These are phyloP conservation scores for Iberis pinnata DNA, from an alignment of 345 rosid genomes.

Conservation along the genomic window DNA sequence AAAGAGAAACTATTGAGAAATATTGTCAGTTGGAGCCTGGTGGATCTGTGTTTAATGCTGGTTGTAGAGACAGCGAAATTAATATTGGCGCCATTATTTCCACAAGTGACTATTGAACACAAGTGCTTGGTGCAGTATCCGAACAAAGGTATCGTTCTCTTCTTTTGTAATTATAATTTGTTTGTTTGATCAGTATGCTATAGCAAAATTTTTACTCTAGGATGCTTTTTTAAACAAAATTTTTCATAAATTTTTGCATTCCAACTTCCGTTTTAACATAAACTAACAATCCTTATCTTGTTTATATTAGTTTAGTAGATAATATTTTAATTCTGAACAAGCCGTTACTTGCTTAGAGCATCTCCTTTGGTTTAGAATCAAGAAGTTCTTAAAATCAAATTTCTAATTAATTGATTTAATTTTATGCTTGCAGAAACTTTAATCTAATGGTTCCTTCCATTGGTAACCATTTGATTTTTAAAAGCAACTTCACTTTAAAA, in stretches of 20 bases:
- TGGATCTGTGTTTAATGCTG: slow-evolving; percentile 80
- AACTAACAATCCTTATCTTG: slow-evolving; percentile 9
- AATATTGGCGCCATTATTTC: slow-evolving; percentile 61
- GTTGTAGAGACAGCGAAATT: slow-evolving; percentile 69
- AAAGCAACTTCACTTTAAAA: no score
- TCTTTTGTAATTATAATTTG: not conserved
- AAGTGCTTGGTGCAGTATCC: slow-evolving; percentile 57
- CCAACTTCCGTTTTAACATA: no score
- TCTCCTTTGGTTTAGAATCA: no score
- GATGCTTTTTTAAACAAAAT: not conserved
- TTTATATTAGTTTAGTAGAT: not conserved
- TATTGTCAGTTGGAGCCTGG: slow-evolving; percentile 66
- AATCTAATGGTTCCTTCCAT: no score
- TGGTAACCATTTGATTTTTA: no score
- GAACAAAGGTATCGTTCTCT: slow-evolving; percentile 48
- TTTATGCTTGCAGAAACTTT: no score
- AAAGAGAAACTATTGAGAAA: slow-evolving; percentile 53
- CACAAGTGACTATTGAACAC: slow-evolving; percentile 47
- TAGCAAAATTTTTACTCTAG: not conserved
- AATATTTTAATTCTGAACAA: no score
- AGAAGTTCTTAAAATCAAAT: no score
- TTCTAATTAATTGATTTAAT: no score
- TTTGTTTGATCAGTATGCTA: not conserved
- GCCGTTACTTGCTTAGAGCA: no score
- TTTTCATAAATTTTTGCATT: not conserved